Evolutionary conservation across 257 asterid genomes (phyloP), one percentile per base, ranked within the genome.

Genomic region (Orobanche coerulescens): DNA sequence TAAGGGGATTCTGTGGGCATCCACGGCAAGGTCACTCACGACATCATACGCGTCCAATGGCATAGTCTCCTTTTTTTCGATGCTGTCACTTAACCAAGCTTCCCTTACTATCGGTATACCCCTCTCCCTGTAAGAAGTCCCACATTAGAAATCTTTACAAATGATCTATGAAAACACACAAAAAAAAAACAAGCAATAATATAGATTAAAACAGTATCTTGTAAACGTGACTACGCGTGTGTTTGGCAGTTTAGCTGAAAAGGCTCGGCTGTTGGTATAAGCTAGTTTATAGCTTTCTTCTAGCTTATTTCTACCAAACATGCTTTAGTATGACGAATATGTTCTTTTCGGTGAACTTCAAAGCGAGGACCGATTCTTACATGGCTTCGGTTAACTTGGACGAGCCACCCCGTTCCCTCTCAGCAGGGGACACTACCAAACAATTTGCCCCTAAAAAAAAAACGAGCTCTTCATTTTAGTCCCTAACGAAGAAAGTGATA

Each of bases 341-440:
- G n/a, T n/a, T n/a, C n/a, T n/a, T n/a, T n/a, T n/a, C n/a, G n/a
- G n/a, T n/a, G n/a, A n/a, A n/a, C n/a, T n/a, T n/a, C n/a, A n/a
- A n/a, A n/a, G n/a, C n/a, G n/a, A n/a, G n/a, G n/a, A n/a, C 9
- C 11, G 39, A 19, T 54, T 67, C 85, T 68, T 74, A 88, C 98
- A 86, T 28, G 23, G 93, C 98, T 72, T 92, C 98, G 4, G 88
- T 81, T 69, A 88, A 44, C 66, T 86, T 85, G 10, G 79, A 72
- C 0, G 94, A 84, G 64, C 98, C 96, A 7, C 96, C 95, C 0
- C 84, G 87, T 1, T 82, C 94, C 40, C 94, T 64, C 73, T 92
- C 98, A 19, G 86, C 80, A 0, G 93, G 83, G 15, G 94, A 72
- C 22, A 77, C 84, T 0, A 92, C 90, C 5, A 92, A 69, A 66